A percentile compares a stretch with the other conserved stretches of the same genome.
These are phyloP conservation scores for Tylopilus orsonianus DNA, from an alignment of 1,284 basidiomycete genomes.

Conservation along the genomic window DNA sequence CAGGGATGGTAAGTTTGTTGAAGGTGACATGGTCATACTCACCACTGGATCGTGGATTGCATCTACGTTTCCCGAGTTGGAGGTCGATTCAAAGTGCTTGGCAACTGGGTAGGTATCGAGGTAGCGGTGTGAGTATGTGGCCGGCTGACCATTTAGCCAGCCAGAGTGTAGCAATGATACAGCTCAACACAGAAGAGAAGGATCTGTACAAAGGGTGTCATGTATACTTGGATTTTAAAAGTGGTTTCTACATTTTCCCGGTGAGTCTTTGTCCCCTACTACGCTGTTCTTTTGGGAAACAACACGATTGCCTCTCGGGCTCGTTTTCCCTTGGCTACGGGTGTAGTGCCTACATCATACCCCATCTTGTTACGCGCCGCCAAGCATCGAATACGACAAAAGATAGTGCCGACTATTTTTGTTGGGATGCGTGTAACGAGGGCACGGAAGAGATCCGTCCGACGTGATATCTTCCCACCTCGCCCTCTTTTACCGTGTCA, in stretches of 20 bases:
- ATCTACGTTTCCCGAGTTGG: slow-evolving; percentile 66
- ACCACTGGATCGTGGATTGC: slow-evolving; percentile 84
- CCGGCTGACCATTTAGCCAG: slow-evolving; percentile 37
- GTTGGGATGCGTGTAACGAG: background rate
- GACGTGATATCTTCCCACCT: background rate
- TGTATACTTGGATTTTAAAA: slow-evolving; percentile 68
- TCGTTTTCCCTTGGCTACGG: background rate
- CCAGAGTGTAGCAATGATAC: slow-evolving; percentile 76
- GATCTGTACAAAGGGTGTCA: slow-evolving; percentile 61
- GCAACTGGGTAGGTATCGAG: slow-evolving; percentile 57
- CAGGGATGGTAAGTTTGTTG: slow-evolving; percentile 54
- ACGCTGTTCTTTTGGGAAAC: no score
- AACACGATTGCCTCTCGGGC: no score
- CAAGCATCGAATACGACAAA: background rate
- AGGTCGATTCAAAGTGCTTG: slow-evolving; percentile 48
- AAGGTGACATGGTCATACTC: slow-evolving; percentile 61
- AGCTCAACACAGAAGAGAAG: slow-evolving; percentile 71
- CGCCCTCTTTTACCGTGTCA: slow-evolving; percentile 4
- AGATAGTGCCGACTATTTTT: background rate
- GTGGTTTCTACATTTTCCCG: slow-evolving; percentile 77
- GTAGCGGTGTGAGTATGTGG: background rate
- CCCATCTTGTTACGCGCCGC: background rate
- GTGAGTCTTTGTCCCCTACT: slow-evolving; percentile 41
- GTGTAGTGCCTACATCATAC: background rate
- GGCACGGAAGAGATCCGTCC: slow-evolving; percentile 32